Percentiles rank a stretch among this genome's conserved stretches.
Conservation (phyloP, 768 basidiomycete genomes). For the Tulasnella sp. region DNA sequence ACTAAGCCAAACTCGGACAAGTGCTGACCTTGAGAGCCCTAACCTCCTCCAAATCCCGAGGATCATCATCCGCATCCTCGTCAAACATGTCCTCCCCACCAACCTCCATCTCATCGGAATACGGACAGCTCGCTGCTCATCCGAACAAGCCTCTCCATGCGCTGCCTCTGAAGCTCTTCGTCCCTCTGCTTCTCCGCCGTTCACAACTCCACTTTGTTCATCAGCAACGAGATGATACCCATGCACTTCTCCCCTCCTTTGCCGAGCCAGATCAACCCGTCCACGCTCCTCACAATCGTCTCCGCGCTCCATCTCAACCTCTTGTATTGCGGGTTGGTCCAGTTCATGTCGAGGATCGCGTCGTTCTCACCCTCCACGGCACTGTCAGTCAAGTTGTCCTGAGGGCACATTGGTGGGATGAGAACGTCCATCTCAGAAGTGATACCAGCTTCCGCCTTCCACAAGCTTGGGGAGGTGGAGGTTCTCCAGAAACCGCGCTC, state of each 20-base stretch:
- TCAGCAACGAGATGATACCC: constrained; percentile 63
- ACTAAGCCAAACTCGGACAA: constrained; percentile 21
- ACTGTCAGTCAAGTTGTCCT: constrained; percentile 57
- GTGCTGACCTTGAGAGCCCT: constrained; percentile 69
- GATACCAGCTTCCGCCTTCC: constrained; percentile 33
- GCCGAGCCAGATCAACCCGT: constrained; percentile 59
- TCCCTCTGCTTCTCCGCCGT: constrained; percentile 64
- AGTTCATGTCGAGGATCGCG: constrained; percentile 38
- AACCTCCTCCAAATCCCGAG: constrained; percentile 67
- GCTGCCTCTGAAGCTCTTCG: constrained; percentile 62
- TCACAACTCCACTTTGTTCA: constrained; percentile 67
- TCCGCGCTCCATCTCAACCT: constrained; percentile 68
- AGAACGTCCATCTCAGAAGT: constrained; percentile 73
- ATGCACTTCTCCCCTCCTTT: constrained; percentile 48
- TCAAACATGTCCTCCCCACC: constrained; percentile 53
- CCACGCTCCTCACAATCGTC: constrained; percentile 62
- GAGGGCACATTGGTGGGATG: constrained; percentile 40
- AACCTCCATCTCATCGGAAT: constrained; percentile 62
- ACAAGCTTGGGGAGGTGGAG: constrained; percentile 54
- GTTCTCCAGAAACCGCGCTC: constrained; percentile 90
- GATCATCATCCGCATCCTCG: constrained; percentile 55
- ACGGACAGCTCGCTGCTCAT: constrained; percentile 47
- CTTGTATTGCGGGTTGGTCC: constrained; percentile 64
- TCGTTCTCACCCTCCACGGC: constrained; percentile 57
- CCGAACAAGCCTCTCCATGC: constrained; percentile 53